Evolutionary conservation across 2,329 filamentous ascomycete genomes (phyloP).

Genomic region (Claviceps maximensis): DNA sequence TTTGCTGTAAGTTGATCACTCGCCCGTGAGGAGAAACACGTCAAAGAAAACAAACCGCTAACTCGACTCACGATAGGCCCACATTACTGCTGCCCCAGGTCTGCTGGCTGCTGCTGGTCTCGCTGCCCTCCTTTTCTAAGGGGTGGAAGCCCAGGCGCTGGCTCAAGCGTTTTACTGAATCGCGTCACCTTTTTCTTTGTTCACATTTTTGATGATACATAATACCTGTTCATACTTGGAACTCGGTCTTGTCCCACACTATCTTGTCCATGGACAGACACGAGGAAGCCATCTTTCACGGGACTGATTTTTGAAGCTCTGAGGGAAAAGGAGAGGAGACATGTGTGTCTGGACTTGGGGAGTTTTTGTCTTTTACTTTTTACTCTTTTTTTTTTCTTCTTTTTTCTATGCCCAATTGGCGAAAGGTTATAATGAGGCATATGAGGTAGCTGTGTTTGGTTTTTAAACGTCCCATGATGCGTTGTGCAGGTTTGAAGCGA

Average conservation of each 20-base stretch:
- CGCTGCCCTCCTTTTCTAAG: constrained; percentile 35
- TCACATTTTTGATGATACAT: constrained; percentile 29
- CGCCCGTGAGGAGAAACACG: neutral
- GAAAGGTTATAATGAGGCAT: constrained; percentile 20
- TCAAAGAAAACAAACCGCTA: neutral
- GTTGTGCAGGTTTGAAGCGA: constrained; percentile 14
- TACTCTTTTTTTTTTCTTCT: constrained; percentile 8
- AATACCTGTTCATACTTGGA: constrained; percentile 26
- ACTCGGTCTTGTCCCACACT: constrained; percentile 11
- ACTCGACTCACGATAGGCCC: constrained; percentile 14
- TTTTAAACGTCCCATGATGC: constrained; percentile 21
- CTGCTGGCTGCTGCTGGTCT: constrained; percentile 36
- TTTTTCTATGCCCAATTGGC: constrained; percentile 11
- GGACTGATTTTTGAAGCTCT: constrained; percentile 13
- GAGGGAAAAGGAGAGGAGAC: constrained; percentile 8
- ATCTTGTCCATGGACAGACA: constrained; percentile 11
- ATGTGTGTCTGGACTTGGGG: neutral
- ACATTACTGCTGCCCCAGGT: constrained; percentile 33
- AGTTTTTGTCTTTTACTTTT: constrained; percentile 9
- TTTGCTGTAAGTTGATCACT: constrained; percentile 17
- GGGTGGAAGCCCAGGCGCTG: no score
- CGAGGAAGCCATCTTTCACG: constrained; percentile 8
- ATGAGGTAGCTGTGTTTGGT: constrained; percentile 18
- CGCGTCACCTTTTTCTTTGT: constrained; percentile 4
- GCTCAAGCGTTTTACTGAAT: neutral